phyloP scores from a whole-genome alignment of 352 stramenopile genomes.

The Porosira glacialis region DNA sequence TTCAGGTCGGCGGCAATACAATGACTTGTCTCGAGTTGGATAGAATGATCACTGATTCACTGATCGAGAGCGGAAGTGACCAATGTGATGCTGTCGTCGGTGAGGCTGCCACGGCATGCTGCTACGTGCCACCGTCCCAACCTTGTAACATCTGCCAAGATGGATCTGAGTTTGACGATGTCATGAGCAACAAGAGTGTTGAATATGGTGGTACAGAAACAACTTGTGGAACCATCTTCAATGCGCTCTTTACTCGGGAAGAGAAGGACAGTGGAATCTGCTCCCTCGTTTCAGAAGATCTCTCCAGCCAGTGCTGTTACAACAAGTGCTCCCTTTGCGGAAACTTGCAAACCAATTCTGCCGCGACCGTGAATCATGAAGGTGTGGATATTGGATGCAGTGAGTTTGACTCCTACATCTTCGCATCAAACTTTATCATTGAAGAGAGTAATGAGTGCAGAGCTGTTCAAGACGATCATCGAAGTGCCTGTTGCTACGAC shows the following conservation, averaged over 20 bases:
- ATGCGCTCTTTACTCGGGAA: constrained; percentile 48
- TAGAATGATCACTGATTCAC: constrained; percentile 39
- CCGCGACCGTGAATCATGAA: constrained; percentile 38
- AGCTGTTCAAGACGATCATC: constrained; percentile 50
- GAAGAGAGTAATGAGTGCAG: constrained; percentile 47
- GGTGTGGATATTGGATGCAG: constrained; percentile 39
- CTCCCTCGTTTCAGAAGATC: constrained; percentile 36
- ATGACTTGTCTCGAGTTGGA: constrained; percentile 66
- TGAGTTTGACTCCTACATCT: constrained; percentile 53
- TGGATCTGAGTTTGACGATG: constrained; percentile 42
- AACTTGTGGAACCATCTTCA: constrained; percentile 46
- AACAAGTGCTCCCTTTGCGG: constrained; percentile 49
- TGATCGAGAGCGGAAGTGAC: constrained; percentile 38
- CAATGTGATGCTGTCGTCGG: constrained; percentile 48
- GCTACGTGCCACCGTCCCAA: constrained; percentile 46
- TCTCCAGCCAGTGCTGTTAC: constrained; percentile 55
- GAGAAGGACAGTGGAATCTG: constrained; percentile 45
- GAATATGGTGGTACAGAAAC: constrained; percentile 49
- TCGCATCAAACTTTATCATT: constrained; percentile 48
- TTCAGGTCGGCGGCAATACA: constrained; percentile 35
- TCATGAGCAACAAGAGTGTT: constrained; percentile 40
- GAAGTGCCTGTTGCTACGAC: constrained; percentile 54
- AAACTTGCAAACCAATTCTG: constrained; percentile 52
- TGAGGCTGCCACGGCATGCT: constrained; percentile 42
- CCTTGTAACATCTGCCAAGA: constrained; percentile 51